Evolutionary conservation across 768 basidiomycete species (phyloP).

Genomic region (Kondoa malvinella): DNA sequence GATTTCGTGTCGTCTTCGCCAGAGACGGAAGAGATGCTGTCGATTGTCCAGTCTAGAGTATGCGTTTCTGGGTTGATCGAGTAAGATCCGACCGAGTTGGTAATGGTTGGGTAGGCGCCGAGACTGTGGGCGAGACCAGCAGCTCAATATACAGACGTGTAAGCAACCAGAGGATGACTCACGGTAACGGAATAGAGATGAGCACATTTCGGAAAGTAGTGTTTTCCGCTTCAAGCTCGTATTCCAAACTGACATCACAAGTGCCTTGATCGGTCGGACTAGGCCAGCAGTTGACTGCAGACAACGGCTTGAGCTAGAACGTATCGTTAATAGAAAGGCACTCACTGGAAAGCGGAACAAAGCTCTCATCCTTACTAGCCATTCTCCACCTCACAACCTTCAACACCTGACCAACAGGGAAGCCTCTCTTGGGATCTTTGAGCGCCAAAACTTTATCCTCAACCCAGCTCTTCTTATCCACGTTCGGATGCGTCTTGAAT

Average conservation of each 20-base stretch:
- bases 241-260: constrained; percentile 88
- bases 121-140: constrained; percentile 31
- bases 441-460: constrained; percentile 54
- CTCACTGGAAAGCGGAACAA: constrained; percentile 79
- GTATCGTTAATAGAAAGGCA: constrained; percentile 16
- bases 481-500: constrained; percentile 94
- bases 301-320: too few relatives aligned
- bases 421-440: constrained; percentile 63
- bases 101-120: constrained; percentile 68
- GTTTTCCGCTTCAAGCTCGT: constrained; percentile 60
- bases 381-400: constrained; percentile 88
- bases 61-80: constrained; percentile 71
- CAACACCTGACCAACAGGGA: constrained; percentile 68
- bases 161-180: neutral
- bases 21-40: constrained; percentile 42
- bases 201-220: constrained; percentile 59
- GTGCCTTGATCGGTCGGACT: constrained; percentile 80
- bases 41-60: constrained; percentile 69
- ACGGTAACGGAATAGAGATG: constrained; percentile 78
- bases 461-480: constrained; percentile 63
- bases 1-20: constrained; percentile 44
- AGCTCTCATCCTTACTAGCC: constrained; percentile 72
- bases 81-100: constrained; percentile 42
- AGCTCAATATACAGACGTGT: constrained; percentile 19
- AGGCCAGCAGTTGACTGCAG: constrained; percentile 95